Conservation (phyloP, 2,329 filamentous ascomycete species). For the Colletotrichum viniferum region DNA sequence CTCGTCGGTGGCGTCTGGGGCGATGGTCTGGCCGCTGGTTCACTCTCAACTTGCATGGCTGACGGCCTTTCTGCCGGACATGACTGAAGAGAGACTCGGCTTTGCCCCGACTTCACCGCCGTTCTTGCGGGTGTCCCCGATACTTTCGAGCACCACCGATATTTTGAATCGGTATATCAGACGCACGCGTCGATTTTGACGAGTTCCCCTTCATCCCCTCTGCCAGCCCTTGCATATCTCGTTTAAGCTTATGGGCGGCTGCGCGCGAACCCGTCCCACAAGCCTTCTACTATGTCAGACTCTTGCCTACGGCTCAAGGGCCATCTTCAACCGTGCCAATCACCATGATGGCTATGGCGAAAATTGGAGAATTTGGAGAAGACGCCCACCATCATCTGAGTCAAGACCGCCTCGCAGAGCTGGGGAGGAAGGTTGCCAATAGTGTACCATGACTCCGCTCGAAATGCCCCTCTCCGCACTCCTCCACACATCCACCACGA, state of each 20-base stretch:
- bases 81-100: not conserved
- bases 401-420: not conserved
- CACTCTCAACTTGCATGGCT: not conserved
- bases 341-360: not conserved
- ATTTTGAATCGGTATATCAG: not conserved
- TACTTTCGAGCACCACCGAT: not conserved
- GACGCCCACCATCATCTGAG: slow-evolving; percentile 2
- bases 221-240: not conserved
- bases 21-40: not conserved
- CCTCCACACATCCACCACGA: slow-evolving; percentile 16
- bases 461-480: slow-evolving; percentile 10
- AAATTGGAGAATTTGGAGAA: slow-evolving; percentile 15
- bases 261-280: slow-evolving; percentile 14
- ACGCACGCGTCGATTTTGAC: not conserved
- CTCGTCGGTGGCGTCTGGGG: not conserved
- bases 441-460: slow-evolving; percentile 5
- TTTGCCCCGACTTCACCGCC: not conserved
- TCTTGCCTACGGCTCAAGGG: not conserved
- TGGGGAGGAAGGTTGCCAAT: not conserved
- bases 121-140: not conserved
- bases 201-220: not conserved
- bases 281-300: not conserved
- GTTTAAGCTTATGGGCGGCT: slow-evolving; percentile 19
- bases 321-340: slow-evolving; percentile 16
- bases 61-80: not conserved